A percentile compares a stretch with the other conserved stretches of the same genome.
Conservation (phyloP, 2,329 filamentous ascomycete species). For the Tolypocladium guangdongense region DNA sequence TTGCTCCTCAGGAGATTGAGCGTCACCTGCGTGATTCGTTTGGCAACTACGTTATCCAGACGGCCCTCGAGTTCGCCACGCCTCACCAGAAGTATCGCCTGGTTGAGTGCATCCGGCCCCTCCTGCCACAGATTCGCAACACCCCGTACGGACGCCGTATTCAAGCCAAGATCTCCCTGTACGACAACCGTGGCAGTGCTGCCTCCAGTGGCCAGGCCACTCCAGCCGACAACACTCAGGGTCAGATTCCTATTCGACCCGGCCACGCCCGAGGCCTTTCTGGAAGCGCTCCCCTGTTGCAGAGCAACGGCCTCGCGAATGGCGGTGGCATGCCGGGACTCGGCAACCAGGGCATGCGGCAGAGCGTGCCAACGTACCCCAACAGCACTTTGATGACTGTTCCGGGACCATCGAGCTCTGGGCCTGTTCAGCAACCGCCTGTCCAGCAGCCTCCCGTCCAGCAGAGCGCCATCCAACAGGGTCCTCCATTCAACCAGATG, state of each 20-base stretch:
- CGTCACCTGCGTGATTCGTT: slow-evolving; percentile 84
- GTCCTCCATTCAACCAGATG: slow-evolving; percentile 16
- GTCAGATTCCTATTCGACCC: slow-evolving; percentile 40
- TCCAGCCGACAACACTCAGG: slow-evolving; percentile 40
- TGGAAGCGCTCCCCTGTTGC: slow-evolving; percentile 26
- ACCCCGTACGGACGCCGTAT: slow-evolving; percentile 94
- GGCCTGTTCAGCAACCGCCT: slow-evolving; percentile 15
- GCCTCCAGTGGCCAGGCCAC: slow-evolving; percentile 38
- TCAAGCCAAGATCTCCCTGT: slow-evolving; percentile 69
- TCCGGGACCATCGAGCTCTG: slow-evolving; percentile 14
- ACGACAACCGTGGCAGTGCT: slow-evolving; percentile 36
- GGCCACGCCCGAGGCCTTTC: slow-evolving; percentile 31
- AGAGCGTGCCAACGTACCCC: slow-evolving; percentile 24
- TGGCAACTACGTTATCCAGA: slow-evolving; percentile 97
- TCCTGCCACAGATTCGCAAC: slow-evolving; percentile 73
- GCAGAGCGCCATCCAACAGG: neutral
- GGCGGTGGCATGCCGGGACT: slow-evolving; percentile 11
- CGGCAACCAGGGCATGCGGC: slow-evolving; percentile 15
- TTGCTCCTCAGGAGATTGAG: slow-evolving; percentile 65
- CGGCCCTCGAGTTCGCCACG: slow-evolving; percentile 78
- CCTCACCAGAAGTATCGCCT: slow-evolving; percentile 61
- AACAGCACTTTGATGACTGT: slow-evolving; percentile 20
- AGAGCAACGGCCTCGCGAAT: slow-evolving; percentile 14
- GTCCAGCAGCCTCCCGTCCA: neutral
- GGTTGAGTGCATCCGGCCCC: slow-evolving; percentile 75